phyloP scores from a whole-genome alignment of 306 rosid species.

The Dalbergia cultrata region DNA sequence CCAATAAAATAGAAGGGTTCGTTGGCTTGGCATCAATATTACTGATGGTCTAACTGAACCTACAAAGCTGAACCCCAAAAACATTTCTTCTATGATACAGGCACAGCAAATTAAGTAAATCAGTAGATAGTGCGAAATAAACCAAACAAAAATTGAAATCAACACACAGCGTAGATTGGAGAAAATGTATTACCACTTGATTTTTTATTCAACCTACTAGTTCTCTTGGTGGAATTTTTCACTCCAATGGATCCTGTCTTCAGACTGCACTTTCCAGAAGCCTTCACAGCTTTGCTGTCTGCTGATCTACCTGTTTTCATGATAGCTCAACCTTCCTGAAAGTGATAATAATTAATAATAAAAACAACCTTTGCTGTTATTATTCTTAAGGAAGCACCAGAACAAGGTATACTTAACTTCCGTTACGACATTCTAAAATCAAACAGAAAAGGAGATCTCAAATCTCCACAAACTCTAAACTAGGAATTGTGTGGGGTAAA shows the following conservation, averaged over 20 bases:
- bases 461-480: background rate
- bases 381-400: constrained; percentile 21
- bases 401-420: constrained; percentile 11
- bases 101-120: constrained; percentile 8
- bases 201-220: constrained; percentile 42
- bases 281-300: constrained; percentile 49
- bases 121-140: background rate
- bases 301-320: constrained; percentile 55
- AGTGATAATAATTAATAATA: constrained; percentile 1
- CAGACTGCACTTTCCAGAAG: constrained; percentile 48
- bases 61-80: constrained; percentile 8
- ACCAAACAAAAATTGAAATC: constrained; percentile 2
- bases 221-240: constrained; percentile 53
- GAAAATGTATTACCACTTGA: constrained; percentile 53
- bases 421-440: background rate
- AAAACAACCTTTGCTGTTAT: background rate
- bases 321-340: constrained; percentile 50
- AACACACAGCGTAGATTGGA: constrained; percentile 8
- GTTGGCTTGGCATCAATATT: constrained; percentile 13
- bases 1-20: constrained; percentile 19
- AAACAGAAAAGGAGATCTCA: constrained; percentile 27
- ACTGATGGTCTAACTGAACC: constrained; percentile 18
- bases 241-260: constrained; percentile 44
- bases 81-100: constrained; percentile 3
- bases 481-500: background rate